Evolutionary conservation across 164 flowering plant species (phyloP), one percentile per base, ranked within the genome.

Genomic region (Berberis thunbergii): DNA sequence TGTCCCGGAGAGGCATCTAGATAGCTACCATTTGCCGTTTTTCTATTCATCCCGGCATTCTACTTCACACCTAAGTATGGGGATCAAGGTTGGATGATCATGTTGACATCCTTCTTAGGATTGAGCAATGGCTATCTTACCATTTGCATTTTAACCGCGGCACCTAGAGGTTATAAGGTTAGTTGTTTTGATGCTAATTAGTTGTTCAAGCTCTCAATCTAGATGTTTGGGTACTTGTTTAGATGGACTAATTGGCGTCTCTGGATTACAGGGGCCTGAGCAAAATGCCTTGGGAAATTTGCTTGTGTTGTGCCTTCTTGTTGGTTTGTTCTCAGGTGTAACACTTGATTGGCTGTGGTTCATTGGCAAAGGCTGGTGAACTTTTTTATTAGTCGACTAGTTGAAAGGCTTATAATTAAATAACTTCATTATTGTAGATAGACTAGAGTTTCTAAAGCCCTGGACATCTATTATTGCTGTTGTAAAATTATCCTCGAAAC

Each of bases 81-180:
- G 12, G 82, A 73, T 59, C 88, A 89, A 45, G 96, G 96, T 26
- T 89, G 87, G 87, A 87, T 89, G 94, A 89, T 87, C 52, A 8
- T 80, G 70, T 71, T 89, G 6, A 77, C 82, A 13, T 81, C 86
- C 9, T 67, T 84, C 71, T 64, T 89, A 66, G 94, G 96, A 7
- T 58, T 85, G 45, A 74, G 71, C 13, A 84, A 85, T 62, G 96
- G 96, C 13, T 79, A 87, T 63, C 81, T 89, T 46, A 85, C 91
- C 7, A 90, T 89, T 45, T 85, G 94, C 58, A 80, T 83, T 48
- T 75, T 89, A 7, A 89, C 84, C 2, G 60, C 73, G 2, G 94
- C 94, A 13, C 94, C 94, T n/a, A 74, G 72, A 61, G 94, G 91
- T 49, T 89, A 85, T 55, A 87, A 85, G 92, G 96, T 86, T 49